phyloP scores from a whole-genome alignment of 2,329 filamentous ascomycete genomes.

The Mollisia scopiformis region DNA sequence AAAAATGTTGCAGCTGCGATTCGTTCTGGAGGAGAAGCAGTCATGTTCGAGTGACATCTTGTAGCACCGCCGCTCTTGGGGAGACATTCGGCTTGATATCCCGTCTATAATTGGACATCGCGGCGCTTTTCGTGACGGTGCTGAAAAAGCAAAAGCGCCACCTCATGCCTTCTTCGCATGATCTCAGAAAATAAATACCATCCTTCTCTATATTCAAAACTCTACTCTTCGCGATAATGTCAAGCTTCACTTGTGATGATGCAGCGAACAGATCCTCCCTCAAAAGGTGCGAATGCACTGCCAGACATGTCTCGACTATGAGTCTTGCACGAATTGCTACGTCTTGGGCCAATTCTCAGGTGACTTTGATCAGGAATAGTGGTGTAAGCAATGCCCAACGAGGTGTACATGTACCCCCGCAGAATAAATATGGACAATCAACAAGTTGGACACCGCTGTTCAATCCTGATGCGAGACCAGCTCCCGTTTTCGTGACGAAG shows the following conservation, averaged over 20 bases:
- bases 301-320: neutral
- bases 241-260: neutral
- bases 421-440: neutral
- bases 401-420: neutral
- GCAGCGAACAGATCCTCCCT: neutral
- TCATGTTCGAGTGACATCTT: no score
- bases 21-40: no score
- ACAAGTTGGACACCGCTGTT: neutral
- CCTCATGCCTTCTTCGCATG: neutral
- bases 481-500: conserved; percentile 3
- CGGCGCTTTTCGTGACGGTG: neutral
- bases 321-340: conserved; percentile 1
- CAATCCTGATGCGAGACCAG: conserved; percentile 3
- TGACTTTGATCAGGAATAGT: neutral
- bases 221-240: neutral
- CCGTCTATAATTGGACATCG: neutral
- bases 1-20: no score
- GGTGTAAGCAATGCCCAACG: neutral
- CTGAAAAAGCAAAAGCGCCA: neutral
- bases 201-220: neutral
- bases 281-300: neutral
- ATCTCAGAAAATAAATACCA: neutral
- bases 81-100: neutral
- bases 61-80: no score
- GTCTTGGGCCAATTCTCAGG: neutral